These are phyloP conservation scores for Flaveria bidentis DNA, from an alignment of 129 eudicot genomes.

Conservation along the genomic window DNA sequence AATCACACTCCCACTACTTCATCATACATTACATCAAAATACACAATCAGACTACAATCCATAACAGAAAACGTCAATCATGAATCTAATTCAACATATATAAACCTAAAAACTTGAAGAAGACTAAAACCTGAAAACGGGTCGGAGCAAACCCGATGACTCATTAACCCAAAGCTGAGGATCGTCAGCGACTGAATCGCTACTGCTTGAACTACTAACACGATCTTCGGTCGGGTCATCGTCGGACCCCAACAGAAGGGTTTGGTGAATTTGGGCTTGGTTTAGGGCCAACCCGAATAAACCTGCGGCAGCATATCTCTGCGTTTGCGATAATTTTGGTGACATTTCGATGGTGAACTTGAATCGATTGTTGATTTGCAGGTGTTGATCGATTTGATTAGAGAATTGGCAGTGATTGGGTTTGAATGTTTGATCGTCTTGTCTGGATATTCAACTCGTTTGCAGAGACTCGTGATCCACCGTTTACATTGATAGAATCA, in stretches of 20 bases:
- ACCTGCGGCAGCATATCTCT: constrained; percentile 87
- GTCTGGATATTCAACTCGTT: constrained; percentile 21
- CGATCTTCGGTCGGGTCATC: constrained; percentile 40
- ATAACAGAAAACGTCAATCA: too few relatives aligned
- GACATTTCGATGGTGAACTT: constrained; percentile 35
- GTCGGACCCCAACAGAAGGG: constrained; percentile 53
- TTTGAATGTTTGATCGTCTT: constrained; percentile 10
- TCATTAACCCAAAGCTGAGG: constrained; percentile 78
- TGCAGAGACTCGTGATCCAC: constrained; percentile 36
- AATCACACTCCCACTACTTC: constrained; percentile 13
- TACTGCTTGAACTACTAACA: constrained; percentile 42
- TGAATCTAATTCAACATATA: too few relatives aligned
- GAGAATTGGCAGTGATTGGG: constrained; percentile 18
- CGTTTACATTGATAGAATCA: constrained; percentile 20
- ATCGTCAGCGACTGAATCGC: constrained; percentile 71
- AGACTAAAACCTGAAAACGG: constrained; percentile 63
- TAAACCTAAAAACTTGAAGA: background rate
- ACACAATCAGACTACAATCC: too few relatives aligned
- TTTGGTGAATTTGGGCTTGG: constrained; percentile 85
- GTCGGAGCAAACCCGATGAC: constrained; percentile 72
- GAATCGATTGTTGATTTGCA: constrained; percentile 12
- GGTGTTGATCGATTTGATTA: background rate
- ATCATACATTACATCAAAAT: background rate
- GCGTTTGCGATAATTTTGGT: constrained; percentile 60
- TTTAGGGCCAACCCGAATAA: constrained; percentile 78